Percentiles rank a stretch among this genome's conserved stretches.
Conservation (phyloP, 495 filamentous ascomycete genomes). For the Aspergillus coremiiformis region DNA sequence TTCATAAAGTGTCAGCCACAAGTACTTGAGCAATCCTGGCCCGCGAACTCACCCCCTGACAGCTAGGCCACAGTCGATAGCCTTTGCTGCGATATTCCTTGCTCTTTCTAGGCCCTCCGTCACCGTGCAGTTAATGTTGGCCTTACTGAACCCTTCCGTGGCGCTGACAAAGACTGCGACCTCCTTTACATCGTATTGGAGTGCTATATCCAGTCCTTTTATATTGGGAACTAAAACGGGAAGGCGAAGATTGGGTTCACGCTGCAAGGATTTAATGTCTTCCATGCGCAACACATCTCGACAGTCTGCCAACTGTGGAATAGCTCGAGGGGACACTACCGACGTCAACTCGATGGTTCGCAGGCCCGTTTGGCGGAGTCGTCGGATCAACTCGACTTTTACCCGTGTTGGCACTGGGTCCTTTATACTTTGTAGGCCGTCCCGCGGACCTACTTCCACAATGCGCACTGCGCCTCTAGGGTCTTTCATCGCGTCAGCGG, state of each 20-base stretch:
- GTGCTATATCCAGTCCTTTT: constrained; percentile 33
- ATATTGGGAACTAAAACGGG: constrained; percentile 40
- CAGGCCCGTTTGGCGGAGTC: constrained; percentile 25
- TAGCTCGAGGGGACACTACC: constrained; percentile 34
- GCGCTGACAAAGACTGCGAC: constrained; percentile 39
- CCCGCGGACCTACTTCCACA: constrained; percentile 43
- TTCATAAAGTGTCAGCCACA: constrained; percentile 1
- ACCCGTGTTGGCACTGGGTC: constrained; percentile 26
- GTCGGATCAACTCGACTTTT: constrained; percentile 35
- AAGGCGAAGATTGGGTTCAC: constrained; percentile 9
- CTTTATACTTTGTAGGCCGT: constrained; percentile 40
- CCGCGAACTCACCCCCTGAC: constrained; percentile 31
- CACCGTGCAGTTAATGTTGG: constrained; percentile 38
- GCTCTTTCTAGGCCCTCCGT: constrained; percentile 26
- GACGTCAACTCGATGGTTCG: constrained; percentile 38
- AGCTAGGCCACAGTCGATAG: constrained; percentile 15
- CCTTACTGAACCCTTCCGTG: constrained; percentile 36
- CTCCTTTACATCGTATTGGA: constrained; percentile 25
- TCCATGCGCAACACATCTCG: constrained; percentile 21
- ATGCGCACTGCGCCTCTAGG: constrained; percentile 23
- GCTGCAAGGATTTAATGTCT: constrained; percentile 2
- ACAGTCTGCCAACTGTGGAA: constrained; percentile 40
- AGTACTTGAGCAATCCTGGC: not conserved
- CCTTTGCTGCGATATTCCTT: constrained; percentile 17
- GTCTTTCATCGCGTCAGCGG: constrained; percentile 1